These are phyloP conservation scores for Cladophialophora yegresii DNA, from an alignment of 2,329 filamentous ascomycete genomes.

Conservation along the genomic window DNA sequence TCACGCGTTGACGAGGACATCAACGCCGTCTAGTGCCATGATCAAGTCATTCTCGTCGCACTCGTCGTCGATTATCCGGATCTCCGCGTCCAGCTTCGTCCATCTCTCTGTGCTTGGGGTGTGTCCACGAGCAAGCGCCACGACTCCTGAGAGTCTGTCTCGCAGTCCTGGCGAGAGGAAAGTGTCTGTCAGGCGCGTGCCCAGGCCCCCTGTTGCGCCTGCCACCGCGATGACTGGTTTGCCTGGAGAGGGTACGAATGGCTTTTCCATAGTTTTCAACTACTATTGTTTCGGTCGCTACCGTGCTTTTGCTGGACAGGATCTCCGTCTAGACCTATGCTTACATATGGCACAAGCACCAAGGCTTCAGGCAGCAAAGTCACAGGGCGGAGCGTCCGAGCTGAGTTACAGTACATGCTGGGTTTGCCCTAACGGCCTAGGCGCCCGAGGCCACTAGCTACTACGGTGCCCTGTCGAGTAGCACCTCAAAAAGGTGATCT, in stretches of 20 bases:
- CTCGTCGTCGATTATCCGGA: constrained; percentile 23
- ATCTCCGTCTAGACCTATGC: neutral
- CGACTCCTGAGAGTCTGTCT: constrained; percentile 35
- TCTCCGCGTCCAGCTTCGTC: constrained; percentile 10
- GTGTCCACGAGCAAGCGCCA: constrained; percentile 36
- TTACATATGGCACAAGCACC: neutral
- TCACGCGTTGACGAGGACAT: constrained; percentile 41
- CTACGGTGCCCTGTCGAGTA: too few species aligned
- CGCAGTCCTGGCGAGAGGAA: constrained; percentile 35
- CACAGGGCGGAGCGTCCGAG: constrained; percentile 8
- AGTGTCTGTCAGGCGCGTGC: constrained; percentile 35
- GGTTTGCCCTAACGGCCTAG: neutral
- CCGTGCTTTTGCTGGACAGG: neutral
- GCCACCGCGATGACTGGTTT: constrained; percentile 36
- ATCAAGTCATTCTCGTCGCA: constrained; percentile 36
- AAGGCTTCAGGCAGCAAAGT: neutral
- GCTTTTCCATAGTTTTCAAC: neutral
- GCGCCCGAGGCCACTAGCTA: too few species aligned
- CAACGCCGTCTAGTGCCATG: constrained; percentile 38
- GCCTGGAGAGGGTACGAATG: constrained; percentile 4
- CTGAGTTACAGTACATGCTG: neutral
- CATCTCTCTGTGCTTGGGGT: constrained; percentile 11
- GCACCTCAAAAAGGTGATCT: neutral
- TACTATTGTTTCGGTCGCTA: neutral
- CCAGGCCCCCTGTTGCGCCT: constrained; percentile 39